Evolutionary conservation across 1,284 basidiomycete species (phyloP).

Genomic region (Cryptococcus wingfieldii): DNA sequence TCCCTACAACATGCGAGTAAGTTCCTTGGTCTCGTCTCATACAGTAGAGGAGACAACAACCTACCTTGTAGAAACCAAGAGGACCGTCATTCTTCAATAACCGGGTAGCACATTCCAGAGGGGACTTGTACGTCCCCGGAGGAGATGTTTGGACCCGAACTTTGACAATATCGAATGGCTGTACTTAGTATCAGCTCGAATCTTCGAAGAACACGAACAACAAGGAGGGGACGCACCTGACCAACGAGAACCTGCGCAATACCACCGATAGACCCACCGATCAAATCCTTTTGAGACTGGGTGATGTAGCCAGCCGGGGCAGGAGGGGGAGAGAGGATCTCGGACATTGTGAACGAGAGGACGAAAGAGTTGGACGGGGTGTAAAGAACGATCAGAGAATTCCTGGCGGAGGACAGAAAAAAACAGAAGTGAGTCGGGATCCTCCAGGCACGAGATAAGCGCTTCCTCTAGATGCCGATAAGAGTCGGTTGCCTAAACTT

Average conservation of each 20-base stretch:
- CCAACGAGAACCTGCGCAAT: slow-evolving; percentile 88
- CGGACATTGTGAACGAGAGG: slow-evolving; percentile 27
- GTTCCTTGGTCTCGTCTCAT: not conserved
- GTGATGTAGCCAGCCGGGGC: slow-evolving; percentile 26
- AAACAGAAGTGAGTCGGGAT: not conserved
- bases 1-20: slow-evolving; percentile 56
- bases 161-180: slow-evolving; percentile 94
- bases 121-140: slow-evolving; percentile 79
- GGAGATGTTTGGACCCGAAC: slow-evolving; percentile 92
- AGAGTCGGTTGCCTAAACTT: no score
- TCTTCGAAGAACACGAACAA: not conserved
- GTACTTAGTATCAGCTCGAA: not conserved
- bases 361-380: no score
- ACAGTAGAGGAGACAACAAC: no score
- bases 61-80: slow-evolving; percentile 90
- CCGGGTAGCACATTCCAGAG: slow-evolving; percentile 80
- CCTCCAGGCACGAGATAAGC: not conserved
- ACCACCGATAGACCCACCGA: slow-evolving; percentile 80
- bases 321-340: slow-evolving; percentile 35
- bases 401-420: not conserved
- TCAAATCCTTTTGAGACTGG: slow-evolving; percentile 64
- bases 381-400: not conserved
- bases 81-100: slow-evolving; percentile 89
- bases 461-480: not conserved
- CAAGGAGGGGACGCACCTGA: slow-evolving; percentile 52